A percentile compares a stretch with the other conserved stretches of the same genome.
Evolutionary conservation across 148 eudicot species (phyloP).

Genomic region (Dianthus caryophyllus): DNA sequence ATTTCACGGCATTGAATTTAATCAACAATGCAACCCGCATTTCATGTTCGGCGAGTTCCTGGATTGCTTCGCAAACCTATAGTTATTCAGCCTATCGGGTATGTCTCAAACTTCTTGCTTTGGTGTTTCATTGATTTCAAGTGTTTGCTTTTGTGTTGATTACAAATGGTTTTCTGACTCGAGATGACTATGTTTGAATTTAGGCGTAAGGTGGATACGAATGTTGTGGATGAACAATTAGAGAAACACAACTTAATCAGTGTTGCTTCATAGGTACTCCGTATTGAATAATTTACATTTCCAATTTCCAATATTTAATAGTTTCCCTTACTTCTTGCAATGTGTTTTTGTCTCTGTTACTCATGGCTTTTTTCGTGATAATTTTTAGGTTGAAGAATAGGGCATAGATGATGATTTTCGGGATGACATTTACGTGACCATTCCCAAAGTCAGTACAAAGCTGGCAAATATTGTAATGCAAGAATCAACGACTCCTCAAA

Average conservation of each 20-base stretch:
- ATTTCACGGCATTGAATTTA: too few relatives aligned
- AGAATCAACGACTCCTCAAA: constrained; percentile 60
- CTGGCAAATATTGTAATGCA: constrained; percentile 44
- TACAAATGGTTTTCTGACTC: constrained; percentile 4
- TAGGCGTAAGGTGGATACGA: constrained; percentile 51
- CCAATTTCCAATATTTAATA: too few relatives aligned
- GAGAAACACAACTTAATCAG: constrained; percentile 36
- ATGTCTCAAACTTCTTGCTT: constrained; percentile 42
- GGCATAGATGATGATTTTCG: constrained; percentile 95
- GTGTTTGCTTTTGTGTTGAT: neutral
- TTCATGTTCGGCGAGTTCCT: too few relatives aligned
- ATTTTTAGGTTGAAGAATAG: constrained; percentile 61
- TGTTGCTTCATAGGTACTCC: constrained; percentile 54
- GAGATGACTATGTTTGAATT: constrained; percentile 26
- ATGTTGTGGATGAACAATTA: constrained; percentile 39
- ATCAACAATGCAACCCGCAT: too few relatives aligned
- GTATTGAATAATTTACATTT: too few relatives aligned
- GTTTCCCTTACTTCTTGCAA: too few relatives aligned
- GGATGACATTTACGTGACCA: constrained; percentile 60
- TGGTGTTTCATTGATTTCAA: neutral
- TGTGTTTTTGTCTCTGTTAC: too few relatives aligned
- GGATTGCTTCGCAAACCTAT: constrained; percentile 70
- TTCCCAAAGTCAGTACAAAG: constrained; percentile 45
- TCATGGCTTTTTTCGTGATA: too few relatives aligned
- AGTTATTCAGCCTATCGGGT: constrained; percentile 66